Conservation (phyloP, 495 filamentous ascomycete species). For the Lasiosphaeria miniovina region DNA sequence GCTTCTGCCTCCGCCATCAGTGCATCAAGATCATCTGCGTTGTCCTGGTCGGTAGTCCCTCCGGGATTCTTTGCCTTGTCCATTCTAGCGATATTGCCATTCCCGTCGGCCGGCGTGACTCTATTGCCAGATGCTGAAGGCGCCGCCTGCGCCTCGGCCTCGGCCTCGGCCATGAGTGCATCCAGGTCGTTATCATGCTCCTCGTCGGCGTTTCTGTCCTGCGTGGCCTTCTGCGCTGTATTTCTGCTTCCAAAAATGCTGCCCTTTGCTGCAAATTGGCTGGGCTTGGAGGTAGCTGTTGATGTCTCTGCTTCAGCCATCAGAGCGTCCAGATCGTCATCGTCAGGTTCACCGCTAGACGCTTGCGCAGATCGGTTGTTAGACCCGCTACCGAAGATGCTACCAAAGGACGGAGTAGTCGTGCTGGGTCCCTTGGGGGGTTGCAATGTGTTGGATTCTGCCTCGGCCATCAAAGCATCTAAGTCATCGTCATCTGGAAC, state of each 20-base stretch:
- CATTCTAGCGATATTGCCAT: not conserved
- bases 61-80: conserved; percentile 3
- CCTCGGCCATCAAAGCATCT: conserved; percentile 50
- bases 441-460: conserved; percentile 27
- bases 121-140: conserved; percentile 1
- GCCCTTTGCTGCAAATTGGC: not conserved
- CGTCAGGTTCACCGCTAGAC: conserved; percentile 30
- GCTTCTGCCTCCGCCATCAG: conserved; percentile 46
- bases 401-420: conserved; percentile 11
- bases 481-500: conserved; percentile 48
- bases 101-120: not conserved
- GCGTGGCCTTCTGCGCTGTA: conserved; percentile 3
- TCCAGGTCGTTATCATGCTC: conserved; percentile 36
- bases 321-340: conserved; percentile 53
- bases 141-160: conserved; percentile 36
- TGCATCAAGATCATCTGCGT: conserved; percentile 41
- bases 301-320: conserved; percentile 47
- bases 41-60: conserved; percentile 2
- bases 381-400: conserved; percentile 33
- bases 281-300: conserved; percentile 7
- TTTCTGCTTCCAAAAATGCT: conserved; percentile 26
- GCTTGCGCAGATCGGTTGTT: conserved; percentile 1
- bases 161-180: conserved; percentile 45
- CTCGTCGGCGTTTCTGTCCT: too few species aligned
- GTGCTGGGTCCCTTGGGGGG: conserved; percentile 5